Percentiles rank a stretch among this genome's conserved stretches.
These are phyloP conservation scores for Fraxinus latifolia DNA, from an alignment of 305 asterid genomes.

Conservation along the genomic window DNA sequence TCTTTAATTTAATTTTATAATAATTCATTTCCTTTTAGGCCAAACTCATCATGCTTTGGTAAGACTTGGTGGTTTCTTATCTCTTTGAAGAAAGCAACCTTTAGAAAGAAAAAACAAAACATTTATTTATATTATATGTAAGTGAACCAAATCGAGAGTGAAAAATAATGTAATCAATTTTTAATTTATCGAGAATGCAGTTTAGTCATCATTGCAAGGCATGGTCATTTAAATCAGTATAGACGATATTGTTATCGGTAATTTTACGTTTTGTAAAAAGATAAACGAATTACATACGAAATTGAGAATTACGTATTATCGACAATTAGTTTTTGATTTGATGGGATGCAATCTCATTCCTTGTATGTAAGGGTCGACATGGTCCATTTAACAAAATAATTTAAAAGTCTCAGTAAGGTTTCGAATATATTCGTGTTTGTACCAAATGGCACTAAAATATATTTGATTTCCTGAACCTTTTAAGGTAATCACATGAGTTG, in stretches of 20 bases:
- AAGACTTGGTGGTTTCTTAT: background rate
- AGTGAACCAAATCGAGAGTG: too few species aligned
- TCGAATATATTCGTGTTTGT: background rate
- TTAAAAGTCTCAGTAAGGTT: background rate
- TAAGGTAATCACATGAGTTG: slow-evolving; percentile 8
- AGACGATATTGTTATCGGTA: too few species aligned
- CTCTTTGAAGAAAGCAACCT: background rate
- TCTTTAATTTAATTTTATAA: background rate
- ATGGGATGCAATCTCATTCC: too few species aligned
- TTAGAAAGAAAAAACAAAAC: background rate
- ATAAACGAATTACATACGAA: background rate
- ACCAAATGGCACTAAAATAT: slow-evolving; percentile 13
- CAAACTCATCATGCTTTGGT: background rate
- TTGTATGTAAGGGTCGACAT: background rate
- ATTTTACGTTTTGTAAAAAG: too few species aligned
- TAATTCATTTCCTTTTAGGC: background rate
- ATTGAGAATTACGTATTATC: too few species aligned
- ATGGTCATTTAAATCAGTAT: too few species aligned
- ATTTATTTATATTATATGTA: background rate
- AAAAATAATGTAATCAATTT: background rate
- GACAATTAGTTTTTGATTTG: background rate
- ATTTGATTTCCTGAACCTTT: background rate
- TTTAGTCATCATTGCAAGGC: too few species aligned
- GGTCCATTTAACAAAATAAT: background rate
- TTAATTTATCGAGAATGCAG: background rate